Conservation (phyloP, 331 rosid species). For the Spiraea crenata region DNA sequence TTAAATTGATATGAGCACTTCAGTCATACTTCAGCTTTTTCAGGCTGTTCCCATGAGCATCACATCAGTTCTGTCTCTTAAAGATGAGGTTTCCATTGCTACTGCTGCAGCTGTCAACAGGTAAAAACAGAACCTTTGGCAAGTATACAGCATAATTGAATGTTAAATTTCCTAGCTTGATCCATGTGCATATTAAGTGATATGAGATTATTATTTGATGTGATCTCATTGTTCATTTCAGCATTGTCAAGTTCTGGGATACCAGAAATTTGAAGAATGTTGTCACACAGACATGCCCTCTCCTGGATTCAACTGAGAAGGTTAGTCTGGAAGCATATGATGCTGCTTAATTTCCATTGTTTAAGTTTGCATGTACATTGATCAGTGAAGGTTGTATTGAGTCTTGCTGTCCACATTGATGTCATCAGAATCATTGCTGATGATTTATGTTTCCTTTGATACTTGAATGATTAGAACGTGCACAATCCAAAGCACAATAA, state of each 20-base stretch:
- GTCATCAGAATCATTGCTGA: background rate
- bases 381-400: conserved; percentile 14
- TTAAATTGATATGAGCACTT: conserved; percentile 2
- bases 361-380: conserved; percentile 7
- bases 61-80: conserved; percentile 85
- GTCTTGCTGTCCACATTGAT: background rate
- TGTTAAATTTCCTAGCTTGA: conserved; percentile 1
- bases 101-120: conserved; percentile 93
- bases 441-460: background rate
- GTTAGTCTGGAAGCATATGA: conserved; percentile 35
- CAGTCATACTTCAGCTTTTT: conserved; percentile 26
- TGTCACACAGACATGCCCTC: conserved; percentile 57
- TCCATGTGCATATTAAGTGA: background rate
- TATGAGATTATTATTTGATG: conserved; percentile 7
- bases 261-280: conserved; percentile 66
- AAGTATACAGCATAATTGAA: background rate
- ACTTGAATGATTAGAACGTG: background rate
- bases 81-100: conserved; percentile 79
- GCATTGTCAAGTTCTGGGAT: conserved; percentile 93
- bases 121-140: conserved; percentile 33
- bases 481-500: background rate
- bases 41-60: conserved; percentile 92
- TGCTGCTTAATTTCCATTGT: conserved; percentile 7
- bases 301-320: conserved; percentile 53
- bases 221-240: conserved; percentile 36